Percentiles rank a stretch among this genome's conserved stretches.
These are phyloP conservation scores for Neopestalotiopsis sp. DNA, from an alignment of 2,329 filamentous ascomycete genomes.

Conservation along the genomic window DNA sequence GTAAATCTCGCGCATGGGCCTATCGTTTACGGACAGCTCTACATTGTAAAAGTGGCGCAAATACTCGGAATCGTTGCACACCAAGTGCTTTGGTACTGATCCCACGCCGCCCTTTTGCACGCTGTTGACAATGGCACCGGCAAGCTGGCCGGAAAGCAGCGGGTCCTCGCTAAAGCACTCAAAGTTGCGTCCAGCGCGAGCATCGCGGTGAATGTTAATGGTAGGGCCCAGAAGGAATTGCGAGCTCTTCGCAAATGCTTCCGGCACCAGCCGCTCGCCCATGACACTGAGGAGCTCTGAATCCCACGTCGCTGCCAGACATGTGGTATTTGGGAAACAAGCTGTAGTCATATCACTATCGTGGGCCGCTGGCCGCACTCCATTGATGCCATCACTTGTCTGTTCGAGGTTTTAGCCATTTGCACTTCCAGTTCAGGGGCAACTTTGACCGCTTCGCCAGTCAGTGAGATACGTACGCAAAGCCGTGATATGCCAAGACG, in stretches of 20 bases:
- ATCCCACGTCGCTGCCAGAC: slow-evolving; percentile 26
- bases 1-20: slow-evolving; percentile 26
- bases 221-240: slow-evolving; percentile 72
- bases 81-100: slow-evolving; percentile 54
- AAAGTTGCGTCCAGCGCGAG: slow-evolving; percentile 48
- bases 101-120: slow-evolving; percentile 39
- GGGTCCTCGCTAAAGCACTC: slow-evolving; percentile 50
- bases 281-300: slow-evolving; percentile 21
- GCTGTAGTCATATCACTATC: slow-evolving; percentile 22
- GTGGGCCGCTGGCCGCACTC: slow-evolving; percentile 21
- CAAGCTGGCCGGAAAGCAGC: slow-evolving; percentile 45
- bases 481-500: slow-evolving; percentile 20
- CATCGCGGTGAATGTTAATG: slow-evolving; percentile 49
- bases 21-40: slow-evolving; percentile 12
- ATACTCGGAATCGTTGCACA: slow-evolving; percentile 57
- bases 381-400: slow-evolving; percentile 24
- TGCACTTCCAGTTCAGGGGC: not conserved
- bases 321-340: slow-evolving; percentile 25
- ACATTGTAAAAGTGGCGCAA: slow-evolving; percentile 26
- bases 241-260: slow-evolving; percentile 61
- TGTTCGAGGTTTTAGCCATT: slow-evolving; percentile 3
- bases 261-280: slow-evolving; percentile 21
- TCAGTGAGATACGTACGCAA: not conserved
- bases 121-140: slow-evolving; percentile 43
- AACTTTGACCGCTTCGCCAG: not conserved